Evolutionary conservation across 768 basidiomycete species (phyloP).

Genomic region (Tylopilus sp.): DNA sequence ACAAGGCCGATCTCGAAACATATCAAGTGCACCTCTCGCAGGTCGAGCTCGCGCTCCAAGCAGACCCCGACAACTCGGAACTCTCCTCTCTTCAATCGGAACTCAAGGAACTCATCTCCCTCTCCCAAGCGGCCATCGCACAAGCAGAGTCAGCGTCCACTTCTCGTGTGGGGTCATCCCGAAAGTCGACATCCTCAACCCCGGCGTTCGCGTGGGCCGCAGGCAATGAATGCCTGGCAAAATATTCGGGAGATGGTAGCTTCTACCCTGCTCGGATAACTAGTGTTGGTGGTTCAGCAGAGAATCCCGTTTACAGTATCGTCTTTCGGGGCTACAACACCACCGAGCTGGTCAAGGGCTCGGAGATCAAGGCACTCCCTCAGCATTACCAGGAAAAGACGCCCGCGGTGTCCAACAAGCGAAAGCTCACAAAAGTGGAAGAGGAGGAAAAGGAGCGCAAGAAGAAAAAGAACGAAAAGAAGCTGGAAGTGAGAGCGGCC

Average conservation of each 20-base stretch:
- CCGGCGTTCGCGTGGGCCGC: constrained; percentile 64
- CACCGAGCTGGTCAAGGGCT: constrained; percentile 75
- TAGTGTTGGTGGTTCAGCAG: constrained; percentile 74
- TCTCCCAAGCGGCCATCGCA: constrained; percentile 69
- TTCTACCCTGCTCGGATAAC: constrained; percentile 92
- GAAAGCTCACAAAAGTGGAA: constrained; percentile 74
- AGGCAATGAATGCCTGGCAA: constrained; percentile 83
- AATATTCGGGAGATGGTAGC: constrained; percentile 77
- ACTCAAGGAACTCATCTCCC: constrained; percentile 77
- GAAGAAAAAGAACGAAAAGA: constrained; percentile 96
- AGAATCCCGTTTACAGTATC: constrained; percentile 84
- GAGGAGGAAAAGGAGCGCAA: constrained; percentile 86
- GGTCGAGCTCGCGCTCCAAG: constrained; percentile 73
- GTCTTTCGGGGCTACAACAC: constrained; percentile 91
- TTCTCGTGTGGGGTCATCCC: constrained; percentile 51
- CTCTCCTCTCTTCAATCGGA: constrained; percentile 71
- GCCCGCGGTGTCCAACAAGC: constrained; percentile 51
- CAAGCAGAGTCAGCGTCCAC: constrained; percentile 65
- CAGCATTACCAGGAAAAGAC: constrained; percentile 47
- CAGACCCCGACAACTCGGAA: constrained; percentile 73
- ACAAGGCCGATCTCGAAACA: constrained; percentile 79
- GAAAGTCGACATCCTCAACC: constrained; percentile 50
- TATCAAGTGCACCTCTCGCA: constrained; percentile 90
- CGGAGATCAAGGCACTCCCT: constrained; percentile 69
- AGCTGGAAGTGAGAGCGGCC: constrained; percentile 73